These are phyloP conservation scores for Solanum hybrid DNA, from an alignment of 305 asterid genomes.

Conservation along the genomic window DNA sequence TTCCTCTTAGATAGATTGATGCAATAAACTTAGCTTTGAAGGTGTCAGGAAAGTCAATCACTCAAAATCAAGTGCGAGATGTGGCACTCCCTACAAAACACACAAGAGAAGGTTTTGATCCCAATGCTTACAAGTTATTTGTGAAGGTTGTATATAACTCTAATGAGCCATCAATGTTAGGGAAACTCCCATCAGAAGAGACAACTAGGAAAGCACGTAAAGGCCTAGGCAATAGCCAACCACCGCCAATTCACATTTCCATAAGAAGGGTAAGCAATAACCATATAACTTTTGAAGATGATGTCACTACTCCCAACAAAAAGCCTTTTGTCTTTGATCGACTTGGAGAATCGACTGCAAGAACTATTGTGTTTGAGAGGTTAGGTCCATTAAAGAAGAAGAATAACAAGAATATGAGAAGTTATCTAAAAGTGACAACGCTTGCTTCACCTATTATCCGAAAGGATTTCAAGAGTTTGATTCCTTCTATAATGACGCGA, in stretches of 20 bases:
- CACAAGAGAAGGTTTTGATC: background rate
- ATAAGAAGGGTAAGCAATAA: background rate
- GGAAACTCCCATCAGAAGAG: background rate
- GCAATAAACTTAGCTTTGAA: background rate
- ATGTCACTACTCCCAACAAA: background rate
- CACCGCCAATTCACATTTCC: fast-evolving
- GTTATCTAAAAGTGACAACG: background rate
- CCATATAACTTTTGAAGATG: background rate
- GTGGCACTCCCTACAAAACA: background rate
- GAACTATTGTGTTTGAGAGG: background rate
- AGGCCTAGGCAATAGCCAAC: background rate
- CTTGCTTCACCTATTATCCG: background rate
- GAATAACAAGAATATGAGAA: background rate
- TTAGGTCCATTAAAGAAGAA: background rate
- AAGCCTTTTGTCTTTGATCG: background rate
- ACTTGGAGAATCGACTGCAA: background rate
- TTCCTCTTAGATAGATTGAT: background rate
- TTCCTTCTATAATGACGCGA: background rate
- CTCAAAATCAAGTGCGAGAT: background rate
- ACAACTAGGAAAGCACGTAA: background rate
- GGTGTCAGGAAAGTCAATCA: background rate
- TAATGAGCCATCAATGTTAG: background rate
- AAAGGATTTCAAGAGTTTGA: background rate
- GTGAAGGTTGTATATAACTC: background rate
- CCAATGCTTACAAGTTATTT: background rate